Evolutionary conservation across 345 rosid species (phyloP).

Genomic region (Aurinia saxatilis): DNA sequence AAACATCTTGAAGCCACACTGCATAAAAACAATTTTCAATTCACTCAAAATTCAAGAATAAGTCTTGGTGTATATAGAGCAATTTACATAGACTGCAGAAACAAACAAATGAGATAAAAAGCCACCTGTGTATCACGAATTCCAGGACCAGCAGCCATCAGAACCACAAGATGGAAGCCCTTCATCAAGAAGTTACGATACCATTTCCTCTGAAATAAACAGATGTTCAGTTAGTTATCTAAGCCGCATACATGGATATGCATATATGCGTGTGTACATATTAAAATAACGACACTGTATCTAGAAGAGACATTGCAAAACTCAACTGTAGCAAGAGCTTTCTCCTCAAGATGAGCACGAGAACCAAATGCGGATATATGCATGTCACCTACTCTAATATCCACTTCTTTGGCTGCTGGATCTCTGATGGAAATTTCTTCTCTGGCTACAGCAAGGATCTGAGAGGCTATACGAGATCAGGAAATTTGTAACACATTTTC

Average conservation of each 20-base stretch:
- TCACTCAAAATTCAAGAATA: neutral
- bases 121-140: slow-evolving; percentile 95
- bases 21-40: neutral
- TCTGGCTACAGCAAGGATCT: slow-evolving; percentile 76
- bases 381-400: slow-evolving; percentile 54
- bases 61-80: neutral
- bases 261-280: neutral
- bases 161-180: slow-evolving; percentile 92
- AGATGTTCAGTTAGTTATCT: slow-evolving; percentile 16
- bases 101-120: neutral
- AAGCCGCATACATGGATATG: neutral
- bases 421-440: slow-evolving; percentile 44
- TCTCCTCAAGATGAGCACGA: slow-evolving; percentile 97
- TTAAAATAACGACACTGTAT: neutral
- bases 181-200: slow-evolving; percentile 95
- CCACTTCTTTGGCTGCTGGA: slow-evolving; percentile 32
- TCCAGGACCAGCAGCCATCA: slow-evolving; percentile 87
- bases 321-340: slow-evolving; percentile 91
- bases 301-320: slow-evolving; percentile 6
- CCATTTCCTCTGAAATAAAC: slow-evolving; percentile 83
- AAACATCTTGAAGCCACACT: slow-evolving; percentile 99
- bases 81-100: neutral
- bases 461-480: slow-evolving; percentile 36
- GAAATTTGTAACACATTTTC: slow-evolving; percentile 5
- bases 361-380: slow-evolving; percentile 90